Evolutionary conservation across 345 rosid genomes (phyloP), one percentile per base, ranked within the genome.

Genomic region (Combretum micranthum): DNA sequence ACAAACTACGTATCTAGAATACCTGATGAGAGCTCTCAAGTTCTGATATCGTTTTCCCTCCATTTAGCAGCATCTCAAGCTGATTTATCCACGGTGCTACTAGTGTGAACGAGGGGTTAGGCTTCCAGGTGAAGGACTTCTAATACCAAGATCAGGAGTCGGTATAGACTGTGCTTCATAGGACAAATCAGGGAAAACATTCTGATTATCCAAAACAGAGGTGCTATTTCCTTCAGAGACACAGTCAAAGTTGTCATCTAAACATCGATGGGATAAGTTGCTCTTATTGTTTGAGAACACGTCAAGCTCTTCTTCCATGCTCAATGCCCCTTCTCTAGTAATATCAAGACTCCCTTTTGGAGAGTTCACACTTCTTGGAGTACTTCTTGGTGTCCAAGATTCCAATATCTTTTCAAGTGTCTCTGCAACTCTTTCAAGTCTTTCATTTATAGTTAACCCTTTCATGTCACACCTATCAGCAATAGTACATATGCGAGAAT

Each of bases 391-490:
- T 26, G 97, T 83, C 92, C 91, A 83, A 15, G 94, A 77, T 62
- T 80, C 94, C 61, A 87, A 57, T 70, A 93, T 75, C 64, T 78
- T 89, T 59, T 83, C 92, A 21, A 93, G 88, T 56, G 97, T 82
- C 63, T 89, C 96, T 55, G 86, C 95, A 68, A 87, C 82, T 78
- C 99, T 93, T 70, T 80, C 88, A 60, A 93, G 88, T 50, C 96
- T 77, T 66, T 85, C 82, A 61, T 87, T 83, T 22, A 89, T 82
- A 54, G 81, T 72, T 60, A 93, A 75, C 52, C 96, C 92, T 76
- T 93, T 93, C 80, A 89, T 69, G 74, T 93, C 99, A 73, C 99
- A 93, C 68, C 99, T 83, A 68, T 93, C 97, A 69, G 94, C 92
- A 58, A 89, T 83, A 12, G 96, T 89, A 66, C 97, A 93, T 64